Percentiles rank a stretch among this genome's conserved stretches.
Evolutionary conservation across 352 stramenopile genomes (phyloP).

Genomic region (Phytophthora litchii): DNA sequence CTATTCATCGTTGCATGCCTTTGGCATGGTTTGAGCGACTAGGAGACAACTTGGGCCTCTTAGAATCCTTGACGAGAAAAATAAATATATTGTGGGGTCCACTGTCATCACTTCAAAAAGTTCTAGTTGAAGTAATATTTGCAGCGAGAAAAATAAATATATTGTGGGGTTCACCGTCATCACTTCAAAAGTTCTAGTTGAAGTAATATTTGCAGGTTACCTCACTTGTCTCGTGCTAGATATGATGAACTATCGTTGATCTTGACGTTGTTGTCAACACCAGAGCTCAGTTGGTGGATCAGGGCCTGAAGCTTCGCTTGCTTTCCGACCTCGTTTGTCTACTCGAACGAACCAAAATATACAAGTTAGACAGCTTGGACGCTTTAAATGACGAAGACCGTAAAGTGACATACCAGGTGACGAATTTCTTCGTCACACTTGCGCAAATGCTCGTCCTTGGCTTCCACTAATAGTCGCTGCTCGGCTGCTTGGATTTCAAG

Average conservation of each 20-base stretch:
- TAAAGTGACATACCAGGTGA: constrained; percentile 53
- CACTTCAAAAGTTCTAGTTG: constrained; percentile 3
- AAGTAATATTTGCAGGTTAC: constrained; percentile 10
- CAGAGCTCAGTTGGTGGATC: constrained; percentile 85
- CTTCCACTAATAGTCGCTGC: constrained; percentile 56
- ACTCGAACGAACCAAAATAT: constrained; percentile 6
- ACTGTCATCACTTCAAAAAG: constrained; percentile 20
- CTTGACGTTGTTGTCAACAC: constrained; percentile 49
- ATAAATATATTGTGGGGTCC: constrained; percentile 42
- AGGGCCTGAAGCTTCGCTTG: constrained; percentile 83
- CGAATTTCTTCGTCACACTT: constrained; percentile 77
- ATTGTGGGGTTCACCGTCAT: constrained; percentile 18
- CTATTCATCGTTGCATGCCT: constrained; percentile 12
- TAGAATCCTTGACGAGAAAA: constrained; percentile 28
- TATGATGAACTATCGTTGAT: constrained; percentile 55
- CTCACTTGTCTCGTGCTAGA: constrained; percentile 61
- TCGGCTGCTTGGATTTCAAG: constrained; percentile 68
- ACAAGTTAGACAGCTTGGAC: not conserved
- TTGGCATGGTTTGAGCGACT: constrained; percentile 5
- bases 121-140: too few relatives aligned
- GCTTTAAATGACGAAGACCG: not conserved
- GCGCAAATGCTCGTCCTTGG: constrained; percentile 65
- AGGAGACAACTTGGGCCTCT: constrained; percentile 18
- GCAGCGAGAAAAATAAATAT: constrained; percentile 44
- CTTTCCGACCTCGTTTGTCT: constrained; percentile 82